Base-by-base conservation (phyloP, 805 yeast genomes). In the Candida germanica region DNA sequence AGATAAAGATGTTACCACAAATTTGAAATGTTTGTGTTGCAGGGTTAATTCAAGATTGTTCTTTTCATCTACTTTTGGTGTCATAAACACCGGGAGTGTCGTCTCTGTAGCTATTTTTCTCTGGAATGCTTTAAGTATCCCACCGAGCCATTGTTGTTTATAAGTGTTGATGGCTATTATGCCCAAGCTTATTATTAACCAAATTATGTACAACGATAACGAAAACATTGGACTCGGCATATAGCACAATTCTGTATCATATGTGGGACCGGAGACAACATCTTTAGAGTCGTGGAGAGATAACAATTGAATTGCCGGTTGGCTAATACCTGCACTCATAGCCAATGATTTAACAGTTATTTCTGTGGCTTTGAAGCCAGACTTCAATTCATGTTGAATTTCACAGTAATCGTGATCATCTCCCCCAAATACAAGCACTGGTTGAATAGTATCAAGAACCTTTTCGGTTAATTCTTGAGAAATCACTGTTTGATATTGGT, bases 381-480 rank as follows among this genome's bases (percentile, higher is more conserved):
- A 31, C 5, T 40, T 37, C 11, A 38, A 31, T 3, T 51, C 47
- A 54, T 91, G 98, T 11, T 61, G 59, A 16, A 82, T 72, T 44
- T 83, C 87, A 59, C 99, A 93, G 48, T 87, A 88, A 55, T 93
- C 98, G 61, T 93, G 99, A 56, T 93, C 98, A 55, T 93, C 99
- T 1, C 98, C 99, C 2, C 94, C 77, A 53, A 87, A 86, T 2
- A 85, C 70, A 6, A 81, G 56, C 14, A 67, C 65, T 0, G 99
- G 99, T 30, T 72, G 59, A 0, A 91, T 56, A 9, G 62, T 64
- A 5, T 67, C 50, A 27, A 93, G 58, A 4, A 93, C 68, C 20
- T 75, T 71, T 17, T 73, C 65, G 0, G 93, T 67, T 5, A 83
- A 51, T 3, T 70, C 73, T 10, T 72, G 63, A 29, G 77, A 80